Percentiles rank a stretch among this genome's conserved stretches.
phyloP scores from a whole-genome alignment of 768 basidiomycete species.

The Lactifluus piperatus region DNA sequence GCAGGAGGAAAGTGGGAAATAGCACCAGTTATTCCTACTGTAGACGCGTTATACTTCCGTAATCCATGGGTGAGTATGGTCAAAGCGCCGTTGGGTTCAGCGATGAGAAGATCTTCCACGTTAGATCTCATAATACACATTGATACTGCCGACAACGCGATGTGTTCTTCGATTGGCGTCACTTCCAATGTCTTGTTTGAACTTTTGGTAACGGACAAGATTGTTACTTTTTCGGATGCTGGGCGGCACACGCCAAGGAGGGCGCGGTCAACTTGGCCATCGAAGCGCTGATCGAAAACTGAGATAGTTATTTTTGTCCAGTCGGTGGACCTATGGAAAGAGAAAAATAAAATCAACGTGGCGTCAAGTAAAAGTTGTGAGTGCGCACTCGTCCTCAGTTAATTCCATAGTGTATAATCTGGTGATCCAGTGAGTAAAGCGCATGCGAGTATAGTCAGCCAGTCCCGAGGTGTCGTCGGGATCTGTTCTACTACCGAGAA shows the following conservation, averaged over 20 bases:
- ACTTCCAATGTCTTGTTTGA: conserved; percentile 37
- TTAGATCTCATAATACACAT: conserved; percentile 53
- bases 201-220: conserved; percentile 42
- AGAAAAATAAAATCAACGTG: not conserved
- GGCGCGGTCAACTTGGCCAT: conserved; percentile 43
- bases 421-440: conserved; percentile 68
- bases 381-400: conserved; percentile 38
- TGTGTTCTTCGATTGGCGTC: conserved; percentile 29
- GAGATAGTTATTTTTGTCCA: conserved; percentile 47
- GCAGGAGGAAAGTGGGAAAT: not conserved
- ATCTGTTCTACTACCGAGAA: conserved; percentile 42
- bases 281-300: conserved; percentile 57
- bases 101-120: conserved; percentile 61
- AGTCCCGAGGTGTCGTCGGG: conserved; percentile 33
- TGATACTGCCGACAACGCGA: conserved; percentile 46
- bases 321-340: conserved; percentile 15
- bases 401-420: conserved; percentile 43
- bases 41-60: conserved; percentile 27
- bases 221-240: conserved; percentile 32
- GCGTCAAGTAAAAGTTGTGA: not conserved
- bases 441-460: conserved; percentile 57
- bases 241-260: conserved; percentile 51
- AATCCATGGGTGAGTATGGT: conserved; percentile 55
- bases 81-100: conserved; percentile 48
- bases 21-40: not conserved